Evolutionary conservation across 2,329 filamentous ascomycete genomes (phyloP).

Genomic region (Pyrenophora seminiperda): DNA sequence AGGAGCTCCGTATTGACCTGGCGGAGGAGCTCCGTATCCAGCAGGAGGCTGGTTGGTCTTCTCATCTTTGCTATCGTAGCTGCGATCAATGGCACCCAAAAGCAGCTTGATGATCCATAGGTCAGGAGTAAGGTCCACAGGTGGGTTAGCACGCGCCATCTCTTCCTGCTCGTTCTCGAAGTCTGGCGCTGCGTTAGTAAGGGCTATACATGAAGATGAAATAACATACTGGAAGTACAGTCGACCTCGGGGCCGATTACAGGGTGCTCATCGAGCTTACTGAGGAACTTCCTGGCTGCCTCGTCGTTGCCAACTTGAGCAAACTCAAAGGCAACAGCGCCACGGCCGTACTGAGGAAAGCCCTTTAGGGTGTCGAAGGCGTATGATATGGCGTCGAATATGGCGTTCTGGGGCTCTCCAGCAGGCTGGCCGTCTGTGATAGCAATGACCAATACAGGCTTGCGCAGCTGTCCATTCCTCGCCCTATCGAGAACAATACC

Average conservation of each 20-base stretch:
- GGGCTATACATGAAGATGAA: not conserved
- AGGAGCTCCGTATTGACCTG: slow-evolving; percentile 39
- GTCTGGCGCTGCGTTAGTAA: slow-evolving; percentile 50
- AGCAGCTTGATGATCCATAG: slow-evolving; percentile 71
- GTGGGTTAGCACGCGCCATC: slow-evolving; percentile 65
- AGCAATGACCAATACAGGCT: slow-evolving; percentile 68
- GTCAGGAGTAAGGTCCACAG: slow-evolving; percentile 67
- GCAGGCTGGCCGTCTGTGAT: slow-evolving; percentile 71
- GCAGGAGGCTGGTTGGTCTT: slow-evolving; percentile 52
- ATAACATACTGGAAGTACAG: slow-evolving; percentile 68
- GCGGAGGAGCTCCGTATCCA: slow-evolving; percentile 39
- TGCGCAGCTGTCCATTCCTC: slow-evolving; percentile 59
- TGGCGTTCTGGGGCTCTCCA: slow-evolving; percentile 62
- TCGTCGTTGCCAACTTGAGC: slow-evolving; percentile 71
- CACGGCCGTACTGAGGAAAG: slow-evolving; percentile 57
- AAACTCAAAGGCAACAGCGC: slow-evolving; percentile 69
- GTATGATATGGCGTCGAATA: slow-evolving; percentile 63
- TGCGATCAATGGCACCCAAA: slow-evolving; percentile 68
- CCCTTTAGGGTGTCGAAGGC: slow-evolving; percentile 58
- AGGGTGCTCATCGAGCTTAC: slow-evolving; percentile 67
- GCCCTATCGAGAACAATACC: slow-evolving; percentile 62
- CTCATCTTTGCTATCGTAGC: slow-evolving; percentile 70
- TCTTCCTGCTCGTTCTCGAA: slow-evolving; percentile 71
- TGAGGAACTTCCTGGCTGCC: slow-evolving; percentile 67
- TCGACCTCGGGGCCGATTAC: slow-evolving; percentile 66